Conservation (phyloP, 495 filamentous ascomycete genomes). For the Usnea hakonensis region DNA sequence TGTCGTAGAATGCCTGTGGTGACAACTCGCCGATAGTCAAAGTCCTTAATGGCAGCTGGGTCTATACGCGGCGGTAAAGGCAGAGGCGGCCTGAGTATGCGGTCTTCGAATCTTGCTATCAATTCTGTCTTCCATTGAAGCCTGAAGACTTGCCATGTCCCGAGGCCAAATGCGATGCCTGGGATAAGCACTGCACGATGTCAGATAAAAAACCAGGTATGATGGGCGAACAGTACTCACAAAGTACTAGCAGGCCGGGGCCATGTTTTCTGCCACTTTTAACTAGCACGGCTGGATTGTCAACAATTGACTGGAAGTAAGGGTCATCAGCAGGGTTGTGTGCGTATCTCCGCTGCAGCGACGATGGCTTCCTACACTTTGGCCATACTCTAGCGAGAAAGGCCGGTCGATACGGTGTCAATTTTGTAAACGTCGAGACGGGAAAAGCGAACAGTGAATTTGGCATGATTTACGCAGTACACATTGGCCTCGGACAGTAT, state of each 20-base stretch:
- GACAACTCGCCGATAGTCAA: constrained; percentile 82
- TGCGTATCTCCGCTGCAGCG: constrained; percentile 15
- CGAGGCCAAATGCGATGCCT: constrained; percentile 79
- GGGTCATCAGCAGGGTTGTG: constrained; percentile 55
- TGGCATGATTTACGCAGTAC: not conserved
- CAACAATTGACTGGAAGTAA: constrained; percentile 70
- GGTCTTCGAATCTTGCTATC: constrained; percentile 83
- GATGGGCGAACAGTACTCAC: constrained; percentile 32
- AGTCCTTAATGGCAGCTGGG: constrained; percentile 68
- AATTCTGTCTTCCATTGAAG: constrained; percentile 89
- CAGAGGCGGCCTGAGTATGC: constrained; percentile 74
- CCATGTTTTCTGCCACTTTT: constrained; percentile 67
- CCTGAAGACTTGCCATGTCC: constrained; percentile 93
- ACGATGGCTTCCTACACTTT: constrained; percentile 3
- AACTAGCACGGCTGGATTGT: constrained; percentile 72
- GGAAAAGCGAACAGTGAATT: not conserved
- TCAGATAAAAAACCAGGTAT: not conserved
- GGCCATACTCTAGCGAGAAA: not conserved
- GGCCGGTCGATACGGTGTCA: not conserved
- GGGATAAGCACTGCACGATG: constrained; percentile 71
- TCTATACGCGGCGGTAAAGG: constrained; percentile 80
- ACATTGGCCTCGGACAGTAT: not conserved
- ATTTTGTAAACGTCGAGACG: not conserved
- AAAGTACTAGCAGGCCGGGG: constrained; percentile 71
- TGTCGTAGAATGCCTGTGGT: constrained; percentile 71